These are phyloP conservation scores for Aristolochia contorta DNA, from an alignment of 164 flowering plant species.

Conservation along the genomic window DNA sequence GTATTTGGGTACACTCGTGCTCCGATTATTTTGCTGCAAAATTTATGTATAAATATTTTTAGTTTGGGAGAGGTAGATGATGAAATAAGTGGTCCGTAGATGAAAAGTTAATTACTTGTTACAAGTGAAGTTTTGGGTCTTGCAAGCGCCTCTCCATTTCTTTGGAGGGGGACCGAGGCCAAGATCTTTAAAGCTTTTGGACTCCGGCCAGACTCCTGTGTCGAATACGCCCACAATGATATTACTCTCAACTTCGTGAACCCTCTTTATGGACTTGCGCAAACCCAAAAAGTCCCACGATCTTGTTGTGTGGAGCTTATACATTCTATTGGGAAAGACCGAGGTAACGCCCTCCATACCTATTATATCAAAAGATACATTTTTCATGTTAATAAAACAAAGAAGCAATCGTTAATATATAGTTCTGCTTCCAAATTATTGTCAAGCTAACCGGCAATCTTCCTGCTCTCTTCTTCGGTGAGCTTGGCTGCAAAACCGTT, in stretches of 20 bases:
- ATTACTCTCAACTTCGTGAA: conserved; percentile 23
- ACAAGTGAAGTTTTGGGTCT: conserved; percentile 32
- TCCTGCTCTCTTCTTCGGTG: conserved; percentile 20
- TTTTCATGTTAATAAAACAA: too few species aligned
- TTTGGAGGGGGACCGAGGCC: conserved; percentile 57
- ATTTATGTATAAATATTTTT: too few species aligned
- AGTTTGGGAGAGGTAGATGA: too few species aligned
- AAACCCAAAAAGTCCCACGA: conserved; percentile 59
- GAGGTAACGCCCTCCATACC: conserved; percentile 42
- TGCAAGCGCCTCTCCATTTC: conserved; percentile 60
- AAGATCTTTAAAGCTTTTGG: conserved; percentile 36
- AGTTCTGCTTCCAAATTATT: too few species aligned
- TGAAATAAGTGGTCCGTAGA: neutral
- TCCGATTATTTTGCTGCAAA: conserved; percentile 5
- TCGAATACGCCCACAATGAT: conserved; percentile 42
- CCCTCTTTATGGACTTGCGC: conserved; percentile 14
- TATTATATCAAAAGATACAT: neutral
- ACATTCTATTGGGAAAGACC: conserved; percentile 22
- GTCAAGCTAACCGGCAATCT: neutral
- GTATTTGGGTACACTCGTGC: conserved; percentile 2
- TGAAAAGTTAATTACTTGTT: conserved; percentile 36
- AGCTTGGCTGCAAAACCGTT: conserved; percentile 41
- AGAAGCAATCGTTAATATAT: too few species aligned
- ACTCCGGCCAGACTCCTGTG: conserved; percentile 53
- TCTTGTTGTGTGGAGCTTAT: conserved; percentile 41